Base-by-base conservation (phyloP, 75 land plant genomes). In the Selaginella tamariscina region DNA sequence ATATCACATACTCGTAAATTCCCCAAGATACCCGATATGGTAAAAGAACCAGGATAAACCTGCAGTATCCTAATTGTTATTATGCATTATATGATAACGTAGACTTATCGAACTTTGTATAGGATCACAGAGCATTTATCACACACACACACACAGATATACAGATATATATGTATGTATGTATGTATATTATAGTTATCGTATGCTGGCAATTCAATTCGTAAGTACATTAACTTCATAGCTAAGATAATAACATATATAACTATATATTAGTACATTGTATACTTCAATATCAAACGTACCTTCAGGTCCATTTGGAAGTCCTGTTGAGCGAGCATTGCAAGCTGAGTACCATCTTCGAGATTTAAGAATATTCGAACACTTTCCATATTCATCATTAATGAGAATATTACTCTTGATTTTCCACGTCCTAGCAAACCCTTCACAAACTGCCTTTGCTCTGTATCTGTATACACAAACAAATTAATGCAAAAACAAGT, bases 361-460 rank as follows among this genome's bases (percentile, higher is more conserved):
- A 82, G 82, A 68, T 95, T 95, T 5, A 95, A 78, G 72, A 64
- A 87, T 28, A 95, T 77, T 29, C 84, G 72, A 23, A 88, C 88
- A 77, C 89, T 85, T 59, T 95, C 85, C 60, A 90, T 86, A 65
- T 85, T 82, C 96, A 95, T 86, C 71, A 59, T 82, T 56, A 95
- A 59, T 55, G 74, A 60, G 67, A 95, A 95, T 32, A 95, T 79
- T 13, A 87, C 88, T 49, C 99, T 83, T 15, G 78, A 79, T 72
- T 95, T 95, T 9, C 99, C 99, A 76, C 79, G 80, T 23, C 99
- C 99, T 26, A 95, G 79, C 74, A 95, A 66, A 23, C 99, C 99
- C 70, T 81, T 87, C 29, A 95, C 82, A 68, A 70, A 71, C 24
- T 73, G 65, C 28, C 69, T 73, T 13, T 74, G 75, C 32, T 33